These are phyloP conservation scores for Neofusicoccum laricinum DNA, from an alignment of 2,329 filamentous ascomycete genomes.

Conservation along the genomic window DNA sequence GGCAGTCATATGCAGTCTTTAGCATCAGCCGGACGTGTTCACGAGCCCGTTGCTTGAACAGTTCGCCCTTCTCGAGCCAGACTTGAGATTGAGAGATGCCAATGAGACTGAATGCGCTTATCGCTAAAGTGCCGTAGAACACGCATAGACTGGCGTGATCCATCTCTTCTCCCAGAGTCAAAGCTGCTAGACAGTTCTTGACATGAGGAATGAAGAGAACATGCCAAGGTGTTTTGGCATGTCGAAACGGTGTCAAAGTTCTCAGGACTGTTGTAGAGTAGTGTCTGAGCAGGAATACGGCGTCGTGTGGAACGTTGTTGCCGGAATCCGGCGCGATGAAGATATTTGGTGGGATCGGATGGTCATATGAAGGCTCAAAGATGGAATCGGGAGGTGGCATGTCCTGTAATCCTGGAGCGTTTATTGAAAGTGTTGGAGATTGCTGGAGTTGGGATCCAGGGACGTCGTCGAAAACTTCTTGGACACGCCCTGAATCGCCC, in stretches of 20 bases:
- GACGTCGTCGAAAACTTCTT: no score
- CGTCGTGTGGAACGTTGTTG: conserved; percentile 27
- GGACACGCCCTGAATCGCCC: no score
- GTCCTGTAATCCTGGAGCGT: no score
- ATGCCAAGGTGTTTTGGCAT: not conserved
- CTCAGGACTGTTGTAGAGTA: conserved; percentile 29
- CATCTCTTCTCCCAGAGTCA: not conserved
- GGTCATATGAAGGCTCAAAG: no score
- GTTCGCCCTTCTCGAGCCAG: not conserved
- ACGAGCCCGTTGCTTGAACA: not conserved
- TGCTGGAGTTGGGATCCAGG: no score
- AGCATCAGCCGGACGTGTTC: not conserved
- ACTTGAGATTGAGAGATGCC: not conserved
- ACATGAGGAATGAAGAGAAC: not conserved
- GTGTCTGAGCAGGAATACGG: conserved; percentile 38
- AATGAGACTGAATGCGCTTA: not conserved
- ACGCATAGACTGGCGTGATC: not conserved
- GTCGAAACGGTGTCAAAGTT: not conserved
- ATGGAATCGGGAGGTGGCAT: no score
- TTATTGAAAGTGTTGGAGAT: no score
- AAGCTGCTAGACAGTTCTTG: not conserved
- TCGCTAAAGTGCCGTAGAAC: not conserved
- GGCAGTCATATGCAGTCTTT: not conserved
- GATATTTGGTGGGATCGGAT: no score
- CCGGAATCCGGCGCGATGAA: not conserved